These are phyloP conservation scores for Coriaria nepalensis DNA, from an alignment of 306 rosid species.

Conservation along the genomic window DNA sequence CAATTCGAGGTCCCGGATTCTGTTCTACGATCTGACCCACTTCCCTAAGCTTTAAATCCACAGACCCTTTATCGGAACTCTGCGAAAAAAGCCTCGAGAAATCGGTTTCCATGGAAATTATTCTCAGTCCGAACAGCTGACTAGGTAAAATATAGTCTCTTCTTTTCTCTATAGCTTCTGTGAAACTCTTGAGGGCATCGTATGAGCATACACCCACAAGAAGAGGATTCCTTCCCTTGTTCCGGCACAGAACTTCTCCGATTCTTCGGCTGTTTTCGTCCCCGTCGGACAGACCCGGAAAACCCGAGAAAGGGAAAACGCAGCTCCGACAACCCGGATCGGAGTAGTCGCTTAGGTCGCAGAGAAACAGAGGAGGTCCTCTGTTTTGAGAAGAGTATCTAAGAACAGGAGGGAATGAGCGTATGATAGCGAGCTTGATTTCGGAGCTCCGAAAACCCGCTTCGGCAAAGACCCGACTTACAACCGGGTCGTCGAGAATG, in stretches of 20 bases:
- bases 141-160: conserved; percentile 37
- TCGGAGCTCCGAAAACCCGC: conserved; percentile 99
- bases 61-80: conserved; percentile 17
- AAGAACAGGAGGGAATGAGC: conserved; percentile 57
- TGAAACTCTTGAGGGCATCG: conserved; percentile 44
- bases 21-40: conserved; percentile 24
- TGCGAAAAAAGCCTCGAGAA: conserved; percentile 21
- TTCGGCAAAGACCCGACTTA: conserved; percentile 81
- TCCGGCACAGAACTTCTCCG: conserved; percentile 46
- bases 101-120: conserved; percentile 39
- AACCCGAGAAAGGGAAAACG: conserved; percentile 29
- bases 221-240: conserved; percentile 54
- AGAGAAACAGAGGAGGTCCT: conserved; percentile 59
- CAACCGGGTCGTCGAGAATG: conserved; percentile 91
- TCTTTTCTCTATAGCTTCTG: conserved; percentile 31
- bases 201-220: conserved; percentile 66
- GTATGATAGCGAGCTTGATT: conserved; percentile 59
- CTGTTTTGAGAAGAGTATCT: conserved; percentile 35
- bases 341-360: conserved; percentile 39
- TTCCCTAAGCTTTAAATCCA: conserved; percentile 28
- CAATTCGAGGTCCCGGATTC: conserved; percentile 51
- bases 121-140: conserved; percentile 37
- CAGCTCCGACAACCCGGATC: conserved; percentile 25
- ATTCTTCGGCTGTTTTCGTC: conserved; percentile 52
- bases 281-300: conserved; percentile 10